phyloP scores from a whole-genome alignment of 169 alveolate genomes.

The Cryptosporidium ryanae region DNA sequence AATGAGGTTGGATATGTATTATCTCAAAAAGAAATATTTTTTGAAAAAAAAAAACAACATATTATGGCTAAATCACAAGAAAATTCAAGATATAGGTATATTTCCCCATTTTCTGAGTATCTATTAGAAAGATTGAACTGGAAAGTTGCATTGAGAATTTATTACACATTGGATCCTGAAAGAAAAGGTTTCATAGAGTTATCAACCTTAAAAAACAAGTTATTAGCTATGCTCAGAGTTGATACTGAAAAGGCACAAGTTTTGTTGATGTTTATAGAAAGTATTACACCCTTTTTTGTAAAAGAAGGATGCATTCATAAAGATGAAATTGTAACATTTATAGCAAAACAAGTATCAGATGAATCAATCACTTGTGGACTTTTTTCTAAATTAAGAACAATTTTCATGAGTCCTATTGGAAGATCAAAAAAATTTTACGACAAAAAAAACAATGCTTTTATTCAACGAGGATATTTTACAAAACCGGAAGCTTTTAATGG shows the following conservation, averaged over 20 bases:
- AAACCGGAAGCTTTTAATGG: neutral
- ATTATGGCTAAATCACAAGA: constrained; percentile 38
- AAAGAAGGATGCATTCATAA: constrained; percentile 45
- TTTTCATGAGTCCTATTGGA: constrained; percentile 33
- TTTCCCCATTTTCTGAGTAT: constrained; percentile 69
- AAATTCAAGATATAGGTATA: constrained; percentile 31
- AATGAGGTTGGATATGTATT: neutral
- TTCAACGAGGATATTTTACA: neutral
- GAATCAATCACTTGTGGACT: constrained; percentile 50
- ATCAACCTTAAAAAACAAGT: constrained; percentile 7
- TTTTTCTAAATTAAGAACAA: constrained; percentile 36
- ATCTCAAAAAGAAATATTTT: neutral
- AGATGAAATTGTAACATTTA: constrained; percentile 28
- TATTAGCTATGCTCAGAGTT: constrained; percentile 6
- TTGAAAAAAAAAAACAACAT: constrained; percentile 6
- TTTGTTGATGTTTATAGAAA: constrained; percentile 32
- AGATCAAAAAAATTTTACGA: constrained; percentile 12
- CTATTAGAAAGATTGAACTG: constrained; percentile 54
- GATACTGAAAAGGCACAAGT: constrained; percentile 70
- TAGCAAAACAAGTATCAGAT: constrained; percentile 35
- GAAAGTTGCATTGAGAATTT: constrained; percentile 72
- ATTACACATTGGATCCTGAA: constrained; percentile 60
- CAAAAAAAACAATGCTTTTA: neutral
- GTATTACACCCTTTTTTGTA: constrained; percentile 29
- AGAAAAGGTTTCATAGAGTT: constrained; percentile 50